Evolutionary conservation across 305 asterid genomes (phyloP).

Genomic region (Striga hermonthica): DNA sequence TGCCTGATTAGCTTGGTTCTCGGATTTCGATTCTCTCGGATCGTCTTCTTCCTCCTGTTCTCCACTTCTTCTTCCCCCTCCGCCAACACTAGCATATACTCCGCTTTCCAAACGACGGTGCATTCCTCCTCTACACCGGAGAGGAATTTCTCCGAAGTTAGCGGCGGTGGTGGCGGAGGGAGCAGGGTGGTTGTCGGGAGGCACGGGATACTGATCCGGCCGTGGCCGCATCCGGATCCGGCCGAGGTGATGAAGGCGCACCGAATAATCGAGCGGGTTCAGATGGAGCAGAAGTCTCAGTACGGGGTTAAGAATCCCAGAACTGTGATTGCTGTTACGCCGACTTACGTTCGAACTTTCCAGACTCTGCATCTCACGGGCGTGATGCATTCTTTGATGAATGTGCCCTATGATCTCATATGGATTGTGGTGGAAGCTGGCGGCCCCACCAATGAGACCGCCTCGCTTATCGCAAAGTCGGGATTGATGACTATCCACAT

Average conservation of each 20-base stretch:
- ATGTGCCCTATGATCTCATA: conserved; percentile 67
- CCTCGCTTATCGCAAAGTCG: conserved; percentile 62
- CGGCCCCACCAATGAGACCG: conserved; percentile 72
- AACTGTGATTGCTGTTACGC: conserved; percentile 72
- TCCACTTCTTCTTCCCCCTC: conserved; percentile 53
- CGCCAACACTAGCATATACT: conserved; percentile 44
- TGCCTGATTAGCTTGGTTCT: conserved; percentile 79
- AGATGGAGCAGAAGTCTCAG: conserved; percentile 76
- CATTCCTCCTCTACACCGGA: conserved; percentile 37
- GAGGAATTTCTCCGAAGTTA: conserved; percentile 27
- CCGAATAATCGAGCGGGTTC: conserved; percentile 79
- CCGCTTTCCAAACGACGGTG: conserved; percentile 35
- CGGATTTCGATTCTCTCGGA: conserved; percentile 89
- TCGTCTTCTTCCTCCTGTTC: conserved; percentile 66
- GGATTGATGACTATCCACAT: conserved; percentile 68
- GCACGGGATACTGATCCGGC: conserved; percentile 86
- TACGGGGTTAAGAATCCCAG: conserved; percentile 79
- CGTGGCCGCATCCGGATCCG: conserved; percentile 99
- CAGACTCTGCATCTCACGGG: conserved; percentile 96
- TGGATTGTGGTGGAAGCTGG: conserved; percentile 99
- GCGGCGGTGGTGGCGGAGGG: conserved; percentile 28
- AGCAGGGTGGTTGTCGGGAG: conserved; percentile 92
- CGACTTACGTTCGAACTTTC: conserved; percentile 89
- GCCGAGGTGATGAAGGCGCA: conserved; percentile 90
- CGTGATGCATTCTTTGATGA: conserved; percentile 92